Conservation (phyloP, 306 rosid genomes). For the Abrus precatorius region DNA sequence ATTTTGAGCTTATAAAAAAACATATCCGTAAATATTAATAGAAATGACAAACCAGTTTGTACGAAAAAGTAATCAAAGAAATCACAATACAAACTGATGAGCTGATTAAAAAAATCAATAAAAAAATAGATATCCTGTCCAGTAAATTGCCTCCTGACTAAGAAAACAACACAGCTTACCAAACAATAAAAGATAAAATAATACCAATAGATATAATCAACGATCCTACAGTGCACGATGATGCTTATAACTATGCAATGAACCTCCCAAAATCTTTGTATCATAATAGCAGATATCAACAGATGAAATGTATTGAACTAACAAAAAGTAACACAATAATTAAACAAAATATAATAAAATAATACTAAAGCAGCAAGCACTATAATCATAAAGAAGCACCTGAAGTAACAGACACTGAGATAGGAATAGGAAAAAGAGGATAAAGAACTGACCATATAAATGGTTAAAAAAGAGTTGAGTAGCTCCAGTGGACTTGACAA, state of each 20-base stretch:
- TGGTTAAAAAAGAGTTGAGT: slow-evolving; percentile 87
- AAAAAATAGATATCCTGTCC: background rate
- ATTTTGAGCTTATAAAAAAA: slow-evolving; percentile 10
- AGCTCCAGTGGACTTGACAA: slow-evolving; percentile 81
- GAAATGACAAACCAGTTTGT: slow-evolving; percentile 10
- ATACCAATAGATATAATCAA: slow-evolving; percentile 34
- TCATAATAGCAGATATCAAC: background rate
- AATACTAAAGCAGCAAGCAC: background rate
- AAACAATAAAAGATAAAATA: slow-evolving; percentile 12
- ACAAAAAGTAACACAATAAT: background rate
- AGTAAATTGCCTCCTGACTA: slow-evolving; percentile 6
- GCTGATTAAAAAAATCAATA: background rate
- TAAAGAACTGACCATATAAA: slow-evolving; percentile 70
- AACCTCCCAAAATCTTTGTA: background rate
- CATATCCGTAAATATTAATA: slow-evolving; percentile 23
- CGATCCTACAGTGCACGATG: background rate
- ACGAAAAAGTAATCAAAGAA: slow-evolving; percentile 13
- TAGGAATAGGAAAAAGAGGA: background rate
- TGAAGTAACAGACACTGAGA: background rate
- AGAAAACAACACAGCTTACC: background rate
- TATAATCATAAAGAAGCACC: background rate
- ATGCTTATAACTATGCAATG: background rate
- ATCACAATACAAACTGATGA: slow-evolving; percentile 9
- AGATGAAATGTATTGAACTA: background rate
- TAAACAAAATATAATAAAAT: no score